Evolutionary conservation across 139 green algal species (phyloP).

Genomic region (Chlorella sp.): DNA sequence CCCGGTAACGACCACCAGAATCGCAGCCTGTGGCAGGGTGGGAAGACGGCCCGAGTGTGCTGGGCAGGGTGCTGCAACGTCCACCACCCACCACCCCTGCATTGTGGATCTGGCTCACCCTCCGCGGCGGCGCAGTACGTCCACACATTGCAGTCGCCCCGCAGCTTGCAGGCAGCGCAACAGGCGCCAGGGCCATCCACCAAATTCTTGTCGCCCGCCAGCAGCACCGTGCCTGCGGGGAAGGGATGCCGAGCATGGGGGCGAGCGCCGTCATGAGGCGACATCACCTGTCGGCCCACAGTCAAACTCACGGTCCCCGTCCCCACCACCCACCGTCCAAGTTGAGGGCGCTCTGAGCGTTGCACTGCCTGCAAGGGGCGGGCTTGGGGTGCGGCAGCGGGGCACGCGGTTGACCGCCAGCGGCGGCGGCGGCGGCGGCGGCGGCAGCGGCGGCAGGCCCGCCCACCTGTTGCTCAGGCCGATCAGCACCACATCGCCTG

Average conservation of each 20-base stretch:
- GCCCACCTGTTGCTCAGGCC: not conserved
- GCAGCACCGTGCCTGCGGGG: not conserved
- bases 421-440: not conserved
- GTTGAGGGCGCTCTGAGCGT: not conserved
- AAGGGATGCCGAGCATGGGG: no score
- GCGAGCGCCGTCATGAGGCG: no score
- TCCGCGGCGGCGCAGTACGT: not conserved
- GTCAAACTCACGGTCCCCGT: no score
- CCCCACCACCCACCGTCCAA: not conserved
- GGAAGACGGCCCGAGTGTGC: no score
- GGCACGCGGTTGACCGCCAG: no score
- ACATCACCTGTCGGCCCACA: no score
- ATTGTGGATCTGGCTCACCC: not conserved
- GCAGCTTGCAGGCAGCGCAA: conserved; percentile 3
- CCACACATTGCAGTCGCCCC: conserved; percentile 4
- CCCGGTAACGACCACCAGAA: not conserved
- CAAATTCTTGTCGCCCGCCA: not conserved
- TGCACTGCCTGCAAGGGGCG: conserved; percentile 1
- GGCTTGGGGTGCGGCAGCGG: no score
- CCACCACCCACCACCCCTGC: no score
- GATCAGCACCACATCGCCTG: not conserved
- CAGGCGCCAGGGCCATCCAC: not conserved
- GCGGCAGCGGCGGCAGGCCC: not conserved
- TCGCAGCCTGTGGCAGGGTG: not conserved
- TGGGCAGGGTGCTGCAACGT: no score